Evolutionary conservation across 2,329 filamentous ascomycete genomes (phyloP).

Genomic region (Epicoccum nigrum): DNA sequence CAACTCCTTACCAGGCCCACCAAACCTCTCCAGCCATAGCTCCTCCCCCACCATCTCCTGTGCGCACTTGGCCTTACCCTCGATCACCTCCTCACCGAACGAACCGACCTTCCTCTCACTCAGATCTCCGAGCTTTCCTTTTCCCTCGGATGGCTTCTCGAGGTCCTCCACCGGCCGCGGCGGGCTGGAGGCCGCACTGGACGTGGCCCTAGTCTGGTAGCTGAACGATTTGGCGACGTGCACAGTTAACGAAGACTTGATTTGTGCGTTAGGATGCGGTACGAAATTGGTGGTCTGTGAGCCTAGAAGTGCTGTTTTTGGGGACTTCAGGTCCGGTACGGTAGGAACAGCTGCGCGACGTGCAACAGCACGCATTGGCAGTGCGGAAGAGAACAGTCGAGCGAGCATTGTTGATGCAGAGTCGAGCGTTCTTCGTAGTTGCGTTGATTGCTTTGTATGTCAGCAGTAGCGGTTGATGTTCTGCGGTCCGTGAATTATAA

Average conservation of each 20-base stretch:
- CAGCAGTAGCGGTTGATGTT: background rate
- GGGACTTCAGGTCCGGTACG: background rate
- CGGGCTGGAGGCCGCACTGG: background rate
- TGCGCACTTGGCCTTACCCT: too few species aligned
- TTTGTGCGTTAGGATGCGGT: background rate
- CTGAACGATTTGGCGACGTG: conserved; percentile 1
- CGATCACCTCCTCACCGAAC: too few species aligned
- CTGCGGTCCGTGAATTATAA: background rate
- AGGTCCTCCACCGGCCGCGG: background rate
- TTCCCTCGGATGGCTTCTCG: background rate
- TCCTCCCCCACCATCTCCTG: background rate
- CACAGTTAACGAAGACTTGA: background rate
- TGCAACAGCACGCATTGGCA: background rate
- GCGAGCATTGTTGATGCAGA: background rate
- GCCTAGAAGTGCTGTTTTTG: background rate
- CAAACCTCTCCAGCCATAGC: conserved; percentile 11
- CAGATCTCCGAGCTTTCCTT: background rate
- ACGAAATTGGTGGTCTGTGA: too few species aligned
- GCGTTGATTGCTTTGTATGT: background rate
- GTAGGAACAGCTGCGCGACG: background rate
- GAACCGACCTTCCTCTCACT: too few species aligned
- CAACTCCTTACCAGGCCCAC: conserved; percentile 1
- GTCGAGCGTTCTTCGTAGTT: background rate
- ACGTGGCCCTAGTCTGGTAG: background rate
- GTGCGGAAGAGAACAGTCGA: background rate